Conservation (phyloP, 768 basidiomycete genomes). For the Clavaria fumosa region DNA sequence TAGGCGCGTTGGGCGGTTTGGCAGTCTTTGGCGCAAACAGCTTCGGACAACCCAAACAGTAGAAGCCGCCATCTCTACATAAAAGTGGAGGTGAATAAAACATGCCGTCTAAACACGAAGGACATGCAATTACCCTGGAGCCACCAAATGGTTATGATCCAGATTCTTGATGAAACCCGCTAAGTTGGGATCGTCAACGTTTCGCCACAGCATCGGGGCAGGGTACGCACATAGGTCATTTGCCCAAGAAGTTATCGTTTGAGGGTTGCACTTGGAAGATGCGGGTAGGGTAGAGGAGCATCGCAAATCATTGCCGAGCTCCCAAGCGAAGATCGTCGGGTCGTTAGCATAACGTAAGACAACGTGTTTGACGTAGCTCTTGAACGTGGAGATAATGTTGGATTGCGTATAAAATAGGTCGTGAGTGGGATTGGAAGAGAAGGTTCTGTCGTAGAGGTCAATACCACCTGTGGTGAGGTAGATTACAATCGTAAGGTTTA, state of each 20-base stretch:
- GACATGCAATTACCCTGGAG: constrained; percentile 19
- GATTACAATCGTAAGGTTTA: background rate
- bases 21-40: constrained; percentile 12
- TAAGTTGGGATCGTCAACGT: background rate
- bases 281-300: constrained; percentile 13
- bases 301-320: constrained; percentile 17
- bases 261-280: constrained; percentile 13
- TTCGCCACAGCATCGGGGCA: background rate
- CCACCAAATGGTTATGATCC: constrained; percentile 24
- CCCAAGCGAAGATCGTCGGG: constrained; percentile 17
- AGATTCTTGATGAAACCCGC: constrained; percentile 15
- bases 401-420: constrained; percentile 25
- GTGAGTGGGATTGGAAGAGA: constrained; percentile 16
- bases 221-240: constrained; percentile 14
- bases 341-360: constrained; percentile 18
- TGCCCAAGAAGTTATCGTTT: constrained; percentile 19
- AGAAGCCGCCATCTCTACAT: constrained; percentile 19
- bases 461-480: constrained; percentile 26
- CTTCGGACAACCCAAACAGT: constrained; percentile 20
- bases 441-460: constrained; percentile 22
- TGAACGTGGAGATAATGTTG: constrained; percentile 18
- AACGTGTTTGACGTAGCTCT: constrained; percentile 18
- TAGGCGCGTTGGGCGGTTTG: constrained; percentile 10
- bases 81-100: background rate
- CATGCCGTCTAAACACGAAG: background rate